These are phyloP conservation scores for Trichophyton rubrum DNA, from an alignment of 2,329 filamentous ascomycete genomes.

Conservation along the genomic window DNA sequence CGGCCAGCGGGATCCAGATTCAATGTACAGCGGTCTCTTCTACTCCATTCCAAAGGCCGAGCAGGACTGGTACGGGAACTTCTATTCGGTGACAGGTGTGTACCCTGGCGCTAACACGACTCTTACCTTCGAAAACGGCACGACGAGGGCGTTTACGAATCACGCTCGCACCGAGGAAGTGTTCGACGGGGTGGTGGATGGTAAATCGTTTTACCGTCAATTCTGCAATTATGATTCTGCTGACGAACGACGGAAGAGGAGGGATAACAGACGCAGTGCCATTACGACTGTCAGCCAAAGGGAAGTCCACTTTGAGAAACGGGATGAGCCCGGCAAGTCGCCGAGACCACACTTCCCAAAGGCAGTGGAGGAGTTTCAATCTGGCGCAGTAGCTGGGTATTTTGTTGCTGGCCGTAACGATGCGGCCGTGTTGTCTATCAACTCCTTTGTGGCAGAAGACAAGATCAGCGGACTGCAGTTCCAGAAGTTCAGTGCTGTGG, in stretches of 20 bases:
- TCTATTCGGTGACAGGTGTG: conserved; percentile 4
- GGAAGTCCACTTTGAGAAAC: conserved; percentile 6
- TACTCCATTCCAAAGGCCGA: conserved; percentile 10
- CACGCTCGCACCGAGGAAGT: conserved; percentile 16
- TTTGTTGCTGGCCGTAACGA: conserved; percentile 32
- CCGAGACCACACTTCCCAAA: conserved; percentile 24
- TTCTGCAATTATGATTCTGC: conserved; percentile 21
- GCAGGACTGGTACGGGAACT: conserved; percentile 4
- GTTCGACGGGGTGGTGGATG: conserved; percentile 28
- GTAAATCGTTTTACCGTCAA: conserved; percentile 29
- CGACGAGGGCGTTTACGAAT: conserved; percentile 17
- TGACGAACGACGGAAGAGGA: conserved; percentile 9
- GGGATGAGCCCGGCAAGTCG: conserved; percentile 5
- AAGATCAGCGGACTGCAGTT: conserved; percentile 4
- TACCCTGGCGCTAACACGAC: conserved; percentile 21
- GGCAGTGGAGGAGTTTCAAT: conserved; percentile 24
- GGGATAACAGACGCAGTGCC: conserved; percentile 8
- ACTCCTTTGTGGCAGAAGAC: conserved; percentile 24
- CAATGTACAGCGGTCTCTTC: conserved; percentile 24
- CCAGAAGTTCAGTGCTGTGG: conserved; percentile 25
- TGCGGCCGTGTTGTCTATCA: conserved; percentile 34
- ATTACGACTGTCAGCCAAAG: neutral
- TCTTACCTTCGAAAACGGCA: conserved; percentile 24
- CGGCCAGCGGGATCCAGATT: conserved; percentile 21
- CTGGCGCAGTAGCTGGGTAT: conserved; percentile 33